Conservation (phyloP, 192 early-diverging fungal species). For the Rhizoclosmatium globosum region DNA sequence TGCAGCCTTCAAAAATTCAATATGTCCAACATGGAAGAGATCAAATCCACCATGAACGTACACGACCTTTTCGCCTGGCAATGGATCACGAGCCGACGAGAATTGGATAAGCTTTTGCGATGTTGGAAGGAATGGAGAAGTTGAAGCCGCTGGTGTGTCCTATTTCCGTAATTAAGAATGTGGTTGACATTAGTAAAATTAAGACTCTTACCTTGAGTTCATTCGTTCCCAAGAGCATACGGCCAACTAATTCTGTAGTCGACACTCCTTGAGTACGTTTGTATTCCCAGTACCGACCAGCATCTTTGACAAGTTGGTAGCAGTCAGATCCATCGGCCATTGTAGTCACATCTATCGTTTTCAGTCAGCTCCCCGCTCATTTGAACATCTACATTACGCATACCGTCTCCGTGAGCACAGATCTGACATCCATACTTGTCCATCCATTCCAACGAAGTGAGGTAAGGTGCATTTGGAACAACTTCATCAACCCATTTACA, state of each 20-base stretch:
- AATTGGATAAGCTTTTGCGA: conserved; percentile 90
- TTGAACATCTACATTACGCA: too few species aligned
- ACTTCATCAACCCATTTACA: conserved; percentile 98
- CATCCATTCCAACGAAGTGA: conserved; percentile 86
- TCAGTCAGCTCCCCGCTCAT: too few species aligned
- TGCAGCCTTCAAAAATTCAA: conserved; percentile 89
- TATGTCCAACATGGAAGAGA: conserved; percentile 94
- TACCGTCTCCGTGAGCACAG: conserved; percentile 96
- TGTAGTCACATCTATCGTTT: conserved; percentile 74
- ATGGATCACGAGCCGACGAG: conserved; percentile 81
- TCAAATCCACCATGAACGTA: conserved; percentile 99
- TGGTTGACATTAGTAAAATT: not conserved
- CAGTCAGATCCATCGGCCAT: conserved; percentile 96
- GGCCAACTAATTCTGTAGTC: conserved; percentile 94
- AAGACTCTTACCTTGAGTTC: not conserved
- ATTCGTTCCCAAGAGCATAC: conserved; percentile 89
- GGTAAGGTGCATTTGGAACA: conserved; percentile 92
- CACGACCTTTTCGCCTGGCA: conserved; percentile 79
- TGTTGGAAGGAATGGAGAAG: conserved; percentile 90
- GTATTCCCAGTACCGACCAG: conserved; percentile 93
- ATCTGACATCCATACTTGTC: conserved; percentile 91
- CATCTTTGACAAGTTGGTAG: conserved; percentile 95
- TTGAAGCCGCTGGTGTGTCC: conserved; percentile 48
- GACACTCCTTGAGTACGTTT: conserved; percentile 95
- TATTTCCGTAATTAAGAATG: not conserved